A percentile compares a stretch with the other conserved stretches of the same genome.
phyloP scores from a whole-genome alignment of 441 rosid species.

The Omphalea diandra region DNA sequence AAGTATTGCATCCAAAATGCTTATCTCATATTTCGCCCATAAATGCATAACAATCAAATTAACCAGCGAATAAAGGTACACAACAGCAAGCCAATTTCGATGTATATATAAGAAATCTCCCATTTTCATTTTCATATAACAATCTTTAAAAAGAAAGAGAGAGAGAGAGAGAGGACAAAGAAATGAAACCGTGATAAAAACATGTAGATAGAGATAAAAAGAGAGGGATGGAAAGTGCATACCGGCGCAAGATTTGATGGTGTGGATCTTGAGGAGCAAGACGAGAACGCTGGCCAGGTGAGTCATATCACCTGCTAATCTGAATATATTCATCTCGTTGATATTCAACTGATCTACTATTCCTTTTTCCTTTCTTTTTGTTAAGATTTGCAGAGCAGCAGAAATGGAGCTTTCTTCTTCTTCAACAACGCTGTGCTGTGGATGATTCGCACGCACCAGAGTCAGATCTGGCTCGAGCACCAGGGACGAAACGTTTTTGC shows the following conservation, averaged over 20 bases:
- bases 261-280: conserved; percentile 78
- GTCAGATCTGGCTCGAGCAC: too few species aligned
- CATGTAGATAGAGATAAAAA: too few species aligned
- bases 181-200: not conserved
- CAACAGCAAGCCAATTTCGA: not conserved
- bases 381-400: too few species aligned
- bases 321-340: conserved; percentile 60
- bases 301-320: conserved; percentile 81
- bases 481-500: too few species aligned
- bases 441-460: too few species aligned
- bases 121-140: not conserved
- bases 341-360: not conserved
- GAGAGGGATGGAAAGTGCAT: not conserved
- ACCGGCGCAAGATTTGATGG: conserved; percentile 83
- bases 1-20: too few species aligned
- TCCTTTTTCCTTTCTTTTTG: too few species aligned
- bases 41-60: not conserved
- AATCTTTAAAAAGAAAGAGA: not conserved
- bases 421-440: too few species aligned
- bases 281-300: conserved; percentile 72
- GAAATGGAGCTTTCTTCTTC: too few species aligned
- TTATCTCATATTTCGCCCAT: too few species aligned
- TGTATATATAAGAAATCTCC: not conserved
- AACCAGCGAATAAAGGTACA: not conserved
- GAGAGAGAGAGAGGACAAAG: not conserved